A percentile compares a stretch with the other conserved stretches of the same genome.
These are phyloP conservation scores for Drechslerella dactyloides DNA, from an alignment of 2,329 filamentous ascomycete species.

Conservation along the genomic window DNA sequence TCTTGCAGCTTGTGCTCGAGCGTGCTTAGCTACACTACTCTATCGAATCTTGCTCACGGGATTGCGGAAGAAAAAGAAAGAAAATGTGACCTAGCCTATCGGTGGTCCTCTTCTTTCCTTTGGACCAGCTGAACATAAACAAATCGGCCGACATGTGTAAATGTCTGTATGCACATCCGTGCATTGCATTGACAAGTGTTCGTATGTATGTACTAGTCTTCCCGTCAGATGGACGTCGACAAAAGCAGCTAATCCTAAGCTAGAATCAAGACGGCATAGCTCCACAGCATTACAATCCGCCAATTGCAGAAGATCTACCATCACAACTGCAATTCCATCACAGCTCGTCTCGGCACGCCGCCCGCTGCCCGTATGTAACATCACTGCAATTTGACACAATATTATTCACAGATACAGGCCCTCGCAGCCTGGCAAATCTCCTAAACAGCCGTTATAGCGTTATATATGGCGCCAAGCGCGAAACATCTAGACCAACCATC, in stretches of 20 bases:
- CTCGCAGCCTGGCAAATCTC: not conserved
- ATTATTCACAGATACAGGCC: not conserved
- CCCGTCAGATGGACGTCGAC: not conserved
- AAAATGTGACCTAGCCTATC: too few species aligned
- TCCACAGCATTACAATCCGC: not conserved
- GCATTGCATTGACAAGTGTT: conserved; percentile 10
- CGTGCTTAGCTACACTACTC: not conserved
- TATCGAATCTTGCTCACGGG: too few species aligned
- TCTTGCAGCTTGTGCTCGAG: not conserved
- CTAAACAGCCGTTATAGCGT: not conserved
- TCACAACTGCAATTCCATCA: not conserved
- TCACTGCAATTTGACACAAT: not conserved
- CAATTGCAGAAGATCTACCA: conserved; percentile 1
- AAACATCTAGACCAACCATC: conserved; percentile 25
- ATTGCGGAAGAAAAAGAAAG: too few species aligned
- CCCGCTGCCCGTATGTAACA: not conserved
- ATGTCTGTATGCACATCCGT: not conserved
- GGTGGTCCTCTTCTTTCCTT: too few species aligned
- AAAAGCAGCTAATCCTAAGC: not conserved
- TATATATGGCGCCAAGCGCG: conserved; percentile 4
- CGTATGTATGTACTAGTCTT: not conserved
- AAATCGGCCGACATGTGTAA: not conserved
- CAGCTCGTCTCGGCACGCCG: too few species aligned
- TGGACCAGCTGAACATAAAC: not conserved
- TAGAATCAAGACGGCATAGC: conserved; percentile 8